Evolutionary conservation across 208 protist genomes (phyloP).

Genomic region (Crithidia thermophila): DNA sequence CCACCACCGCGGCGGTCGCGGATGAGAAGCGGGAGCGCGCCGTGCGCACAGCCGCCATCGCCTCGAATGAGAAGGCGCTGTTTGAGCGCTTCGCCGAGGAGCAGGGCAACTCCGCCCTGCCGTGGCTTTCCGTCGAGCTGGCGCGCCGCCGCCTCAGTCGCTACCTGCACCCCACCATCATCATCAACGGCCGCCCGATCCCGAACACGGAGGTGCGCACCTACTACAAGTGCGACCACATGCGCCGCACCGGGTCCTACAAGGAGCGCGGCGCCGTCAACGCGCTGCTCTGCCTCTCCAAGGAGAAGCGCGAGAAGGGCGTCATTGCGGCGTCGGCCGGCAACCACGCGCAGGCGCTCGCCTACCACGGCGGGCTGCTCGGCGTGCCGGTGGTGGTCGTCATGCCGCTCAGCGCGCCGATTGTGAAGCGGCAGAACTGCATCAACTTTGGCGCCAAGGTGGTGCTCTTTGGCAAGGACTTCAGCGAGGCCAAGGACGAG

Average conservation of each 20-base stretch:
- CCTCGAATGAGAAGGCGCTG: constrained; percentile 2
- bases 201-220: constrained; percentile 33
- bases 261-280: constrained; percentile 94
- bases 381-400: constrained; percentile 89
- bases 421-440: constrained; percentile 87
- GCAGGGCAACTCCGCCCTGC: constrained; percentile 21
- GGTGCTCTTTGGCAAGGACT: constrained; percentile 67
- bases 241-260: constrained; percentile 77
- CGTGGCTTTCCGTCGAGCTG: constrained; percentile 53
- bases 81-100: constrained; percentile 17
- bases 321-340: constrained; percentile 88
- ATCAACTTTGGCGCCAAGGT: constrained; percentile 75
- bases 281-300: constrained; percentile 65
- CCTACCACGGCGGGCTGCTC: constrained; percentile 84
- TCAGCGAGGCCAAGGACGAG: constrained; percentile 74
- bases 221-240: constrained; percentile 80
- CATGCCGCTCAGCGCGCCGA: constrained; percentile 88
- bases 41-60: constrained; percentile 8
- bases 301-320: constrained; percentile 62
- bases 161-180: constrained; percentile 41
- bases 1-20: background rate
- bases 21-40: background rate
- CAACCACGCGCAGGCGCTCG: constrained; percentile 92
- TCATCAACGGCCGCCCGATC: constrained; percentile 44
- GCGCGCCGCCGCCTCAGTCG: constrained; percentile 43